Conservation (phyloP, 495 filamentous ascomycete species). For the Gamarada debralockiae region DNA sequence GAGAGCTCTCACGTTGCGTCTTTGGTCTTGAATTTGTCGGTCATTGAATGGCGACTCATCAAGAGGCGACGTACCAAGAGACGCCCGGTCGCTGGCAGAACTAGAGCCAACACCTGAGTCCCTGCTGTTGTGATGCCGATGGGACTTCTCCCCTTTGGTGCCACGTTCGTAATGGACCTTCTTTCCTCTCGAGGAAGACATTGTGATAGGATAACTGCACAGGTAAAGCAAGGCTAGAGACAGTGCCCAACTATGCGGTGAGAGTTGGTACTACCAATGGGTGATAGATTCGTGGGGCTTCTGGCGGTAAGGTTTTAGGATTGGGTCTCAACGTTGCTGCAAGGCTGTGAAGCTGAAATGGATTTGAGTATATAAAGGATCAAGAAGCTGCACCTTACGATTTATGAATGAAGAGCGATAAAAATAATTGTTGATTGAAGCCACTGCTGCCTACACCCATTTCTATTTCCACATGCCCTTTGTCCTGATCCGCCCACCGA, state of each 20-base stretch:
- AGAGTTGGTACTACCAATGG: constrained; percentile 16
- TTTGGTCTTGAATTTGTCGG: constrained; percentile 9
- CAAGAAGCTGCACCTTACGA: not conserved
- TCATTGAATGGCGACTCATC: constrained; percentile 8
- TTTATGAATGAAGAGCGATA: constrained; percentile 6
- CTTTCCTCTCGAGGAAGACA: constrained; percentile 18
- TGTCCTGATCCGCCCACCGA: constrained; percentile 4
- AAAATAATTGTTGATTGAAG: constrained; percentile 1
- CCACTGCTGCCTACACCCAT: constrained; percentile 15
- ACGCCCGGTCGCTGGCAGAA: constrained; percentile 19
- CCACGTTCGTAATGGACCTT: constrained; percentile 25
- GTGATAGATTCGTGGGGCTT: constrained; percentile 3
- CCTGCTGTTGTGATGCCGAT: constrained; percentile 6
- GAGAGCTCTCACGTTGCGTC: constrained; percentile 8
- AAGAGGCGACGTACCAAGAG: constrained; percentile 8
- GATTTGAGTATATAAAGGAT: constrained; percentile 10
- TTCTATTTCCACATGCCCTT: not conserved
- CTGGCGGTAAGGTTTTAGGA: constrained; percentile 5
- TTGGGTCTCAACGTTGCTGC: constrained; percentile 3
- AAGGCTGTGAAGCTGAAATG: constrained; percentile 8
- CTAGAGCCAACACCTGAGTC: constrained; percentile 21
- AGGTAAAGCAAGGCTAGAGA: not conserved
- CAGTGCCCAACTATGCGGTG: constrained; percentile 6
- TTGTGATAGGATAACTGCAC: constrained; percentile 3
- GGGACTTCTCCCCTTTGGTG: constrained; percentile 45